Evolutionary conservation across 495 filamentous ascomycete genomes (phyloP).

Genomic region (Hypoxylon subgilvum): DNA sequence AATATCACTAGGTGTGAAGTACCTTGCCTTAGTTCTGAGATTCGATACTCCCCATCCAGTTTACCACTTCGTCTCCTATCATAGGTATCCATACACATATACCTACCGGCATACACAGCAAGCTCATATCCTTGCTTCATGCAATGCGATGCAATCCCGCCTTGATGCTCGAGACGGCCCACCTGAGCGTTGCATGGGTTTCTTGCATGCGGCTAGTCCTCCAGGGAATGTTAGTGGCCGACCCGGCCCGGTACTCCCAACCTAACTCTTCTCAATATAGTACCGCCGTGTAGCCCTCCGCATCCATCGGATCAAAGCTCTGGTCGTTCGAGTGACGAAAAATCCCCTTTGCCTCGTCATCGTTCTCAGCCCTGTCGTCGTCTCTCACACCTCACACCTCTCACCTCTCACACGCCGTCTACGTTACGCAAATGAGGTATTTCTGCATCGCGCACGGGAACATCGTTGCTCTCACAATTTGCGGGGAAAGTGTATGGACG

Average conservation of each 20-base stretch:
- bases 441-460: not conserved
- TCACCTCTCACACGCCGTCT: not conserved
- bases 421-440: constrained; percentile 1
- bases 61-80: constrained; percentile 19
- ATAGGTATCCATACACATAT: not conserved
- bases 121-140: constrained; percentile 16
- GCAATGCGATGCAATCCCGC: constrained; percentile 28
- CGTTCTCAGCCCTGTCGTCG: constrained; percentile 15
- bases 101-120: too few relatives aligned
- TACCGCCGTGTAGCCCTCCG: constrained; percentile 11
- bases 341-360: constrained; percentile 18
- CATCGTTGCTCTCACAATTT: not conserved
- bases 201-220: constrained; percentile 35
- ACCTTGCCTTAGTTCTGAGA: not conserved
- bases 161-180: constrained; percentile 16
- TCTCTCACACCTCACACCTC: not conserved
- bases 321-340: constrained; percentile 11
- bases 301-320: constrained; percentile 16
- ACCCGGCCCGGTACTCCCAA: constrained; percentile 32
- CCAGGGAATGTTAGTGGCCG: constrained; percentile 26
- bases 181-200: constrained; percentile 28
- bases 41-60: not conserved
- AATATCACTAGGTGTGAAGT: too few relatives aligned
- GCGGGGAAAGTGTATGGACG: constrained; percentile 1
- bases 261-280: constrained; percentile 16